Evolutionary conservation across 495 filamentous ascomycete genomes (phyloP), one percentile per base, ranked within the genome.

Genomic region (Aspergillus funiculosus): DNA sequence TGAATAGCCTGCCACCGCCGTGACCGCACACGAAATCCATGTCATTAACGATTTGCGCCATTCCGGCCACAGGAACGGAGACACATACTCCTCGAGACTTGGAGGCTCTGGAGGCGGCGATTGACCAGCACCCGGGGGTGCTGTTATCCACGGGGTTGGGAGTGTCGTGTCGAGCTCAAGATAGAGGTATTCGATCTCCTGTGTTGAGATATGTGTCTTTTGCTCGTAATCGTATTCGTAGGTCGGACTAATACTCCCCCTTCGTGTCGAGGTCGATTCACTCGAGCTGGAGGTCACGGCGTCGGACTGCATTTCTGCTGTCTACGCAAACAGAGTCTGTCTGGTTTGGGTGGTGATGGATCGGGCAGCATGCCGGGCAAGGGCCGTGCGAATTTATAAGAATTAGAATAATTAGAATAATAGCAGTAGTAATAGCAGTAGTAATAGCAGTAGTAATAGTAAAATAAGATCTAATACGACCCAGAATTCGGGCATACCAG

Each of bases 1-100:
- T 0, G 83, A 79, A 59, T 89, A 94, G 21, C 86, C 89, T 0
- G 88, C 87, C 48, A 91, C 62, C 6, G 77, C 76, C 0, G 89
- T 94, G 1, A 85, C 85, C 15, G 75, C 58, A 59, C 85, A 91
- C 1, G 85, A 84, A 25, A 95, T 73, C 59, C 68, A 75, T n/a
- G 88, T 80, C 57, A 85, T 82, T 59, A 86, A 60, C 8, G 69
- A 74, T 56, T 95, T 95, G 32, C 80, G 78, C 20, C 64, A 67
- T 52, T 60, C 50, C 0, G 84, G 77, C 89, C 89, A 95, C 11
- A 74, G 71, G 55, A 87, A 83, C 0, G 89, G 90, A 19, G 83
- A 81, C 1, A 66, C 73, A 40, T 81, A 91, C 43, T 74, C 65
- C 13, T 70, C 71, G n/a, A 94, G 72, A 58, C 85, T 71, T 5